These are phyloP conservation scores for Malassezia restricta DNA, from an alignment of 1,284 basidiomycete species.

Conservation along the genomic window DNA sequence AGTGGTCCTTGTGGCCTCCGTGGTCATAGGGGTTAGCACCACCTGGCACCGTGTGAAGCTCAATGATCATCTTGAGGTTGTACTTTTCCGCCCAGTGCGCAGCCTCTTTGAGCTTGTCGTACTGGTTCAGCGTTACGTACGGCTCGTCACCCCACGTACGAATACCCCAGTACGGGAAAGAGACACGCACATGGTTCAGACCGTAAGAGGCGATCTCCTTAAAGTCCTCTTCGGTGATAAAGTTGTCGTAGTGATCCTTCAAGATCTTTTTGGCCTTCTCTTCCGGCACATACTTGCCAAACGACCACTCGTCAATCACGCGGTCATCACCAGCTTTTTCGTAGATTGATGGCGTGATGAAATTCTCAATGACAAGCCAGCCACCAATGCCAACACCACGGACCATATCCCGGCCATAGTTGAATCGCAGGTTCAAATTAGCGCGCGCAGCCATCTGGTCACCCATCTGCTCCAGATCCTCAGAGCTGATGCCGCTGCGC, in stretches of 20 bases:
- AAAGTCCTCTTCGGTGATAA: conserved; percentile 68
- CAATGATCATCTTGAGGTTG: conserved; percentile 67
- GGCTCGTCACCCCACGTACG: conserved; percentile 68
- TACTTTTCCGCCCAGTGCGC: conserved; percentile 65
- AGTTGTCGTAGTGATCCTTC: conserved; percentile 61
- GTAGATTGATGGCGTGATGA: conserved; percentile 50
- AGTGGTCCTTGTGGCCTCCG: conserved; percentile 60
- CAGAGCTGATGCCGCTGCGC: not conserved
- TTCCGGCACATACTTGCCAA: conserved; percentile 55
- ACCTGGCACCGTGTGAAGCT: conserved; percentile 52
- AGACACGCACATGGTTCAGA: conserved; percentile 64
- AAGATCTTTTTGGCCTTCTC: conserved; percentile 31
- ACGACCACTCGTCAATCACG: conserved; percentile 71
- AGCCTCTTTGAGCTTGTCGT: conserved; percentile 52
- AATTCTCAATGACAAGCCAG: conserved; percentile 40
- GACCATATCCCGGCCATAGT: conserved; percentile 23
- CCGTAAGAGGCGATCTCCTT: conserved; percentile 50
- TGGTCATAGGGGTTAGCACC: conserved; percentile 47
- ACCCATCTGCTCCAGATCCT: not conserved
- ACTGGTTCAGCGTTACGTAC: conserved; percentile 69
- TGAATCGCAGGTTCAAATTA: conserved; percentile 15
- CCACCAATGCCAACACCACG: conserved; percentile 41
- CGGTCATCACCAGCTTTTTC: conserved; percentile 25
- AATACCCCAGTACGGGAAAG: conserved; percentile 85
- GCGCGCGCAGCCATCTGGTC: conserved; percentile 3